phyloP scores from a whole-genome alignment of 768 basidiomycete species.

The Naematelia aurantialba region DNA sequence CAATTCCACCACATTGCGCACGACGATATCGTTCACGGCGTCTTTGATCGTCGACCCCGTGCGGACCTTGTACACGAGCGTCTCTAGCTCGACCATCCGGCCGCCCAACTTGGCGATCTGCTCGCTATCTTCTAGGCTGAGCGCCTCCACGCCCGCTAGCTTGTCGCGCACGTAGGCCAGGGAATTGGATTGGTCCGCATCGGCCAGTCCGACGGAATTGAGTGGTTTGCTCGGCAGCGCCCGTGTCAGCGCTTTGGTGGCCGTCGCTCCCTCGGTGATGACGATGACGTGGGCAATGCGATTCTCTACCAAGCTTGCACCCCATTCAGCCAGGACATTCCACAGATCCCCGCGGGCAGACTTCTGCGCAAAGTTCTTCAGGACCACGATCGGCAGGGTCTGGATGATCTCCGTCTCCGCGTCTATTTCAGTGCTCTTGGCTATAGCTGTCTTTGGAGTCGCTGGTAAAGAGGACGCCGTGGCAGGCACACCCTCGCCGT shows the following conservation, averaged over 20 bases:
- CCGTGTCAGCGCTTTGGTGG: slow-evolving; percentile 76
- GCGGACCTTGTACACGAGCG: slow-evolving; percentile 75
- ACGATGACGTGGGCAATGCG: slow-evolving; percentile 90
- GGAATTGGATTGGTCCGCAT: slow-evolving; percentile 77
- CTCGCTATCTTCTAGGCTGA: slow-evolving; percentile 59
- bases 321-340: slow-evolving; percentile 76
- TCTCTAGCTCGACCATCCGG: slow-evolving; percentile 60
- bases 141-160: slow-evolving; percentile 51
- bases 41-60: slow-evolving; percentile 68
- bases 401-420: slow-evolving; percentile 54
- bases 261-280: slow-evolving; percentile 82
- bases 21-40: slow-evolving; percentile 85
- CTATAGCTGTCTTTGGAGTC: slow-evolving; percentile 2
- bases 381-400: slow-evolving; percentile 76
- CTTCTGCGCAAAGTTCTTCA: slow-evolving; percentile 70
- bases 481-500: slow-evolving; percentile 38
- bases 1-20: slow-evolving; percentile 72
- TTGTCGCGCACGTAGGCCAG: slow-evolving; percentile 77
- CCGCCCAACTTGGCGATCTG: slow-evolving; percentile 78
- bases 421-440: slow-evolving; percentile 28
- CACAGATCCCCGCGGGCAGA: slow-evolving; percentile 67
- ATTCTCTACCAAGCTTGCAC: slow-evolving; percentile 72
- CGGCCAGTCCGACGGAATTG: slow-evolving; percentile 70
- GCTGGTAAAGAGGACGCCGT: slow-evolving; percentile 21
- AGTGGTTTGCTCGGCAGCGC: slow-evolving; percentile 82